Evolutionary conservation across 805 yeast genomes (phyloP).

Genomic region (Candida khao-thaluensis): DNA sequence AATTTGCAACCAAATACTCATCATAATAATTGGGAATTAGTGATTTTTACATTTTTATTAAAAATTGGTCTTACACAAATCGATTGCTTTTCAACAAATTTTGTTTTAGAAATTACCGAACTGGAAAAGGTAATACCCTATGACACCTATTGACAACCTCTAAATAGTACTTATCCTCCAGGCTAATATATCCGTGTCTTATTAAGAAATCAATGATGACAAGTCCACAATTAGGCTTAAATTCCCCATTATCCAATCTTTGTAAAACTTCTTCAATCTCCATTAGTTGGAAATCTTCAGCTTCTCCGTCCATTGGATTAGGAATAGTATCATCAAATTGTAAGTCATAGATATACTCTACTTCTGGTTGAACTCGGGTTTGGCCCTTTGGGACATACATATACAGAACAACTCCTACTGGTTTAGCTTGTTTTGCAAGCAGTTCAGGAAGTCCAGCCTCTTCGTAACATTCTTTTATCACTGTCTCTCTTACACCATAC

Average conservation of each 20-base stretch:
- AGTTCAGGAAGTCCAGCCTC: conserved; percentile 76
- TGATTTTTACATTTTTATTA: too few relatives aligned
- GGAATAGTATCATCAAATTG: conserved; percentile 52
- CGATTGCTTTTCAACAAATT: too few relatives aligned
- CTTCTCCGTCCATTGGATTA: conserved; percentile 51
- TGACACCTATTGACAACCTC: conserved; percentile 63
- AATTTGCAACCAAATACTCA: too few relatives aligned
- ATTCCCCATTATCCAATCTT: conserved; percentile 55
- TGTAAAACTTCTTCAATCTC: conserved; percentile 53
- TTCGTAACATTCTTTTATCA: conserved; percentile 81
- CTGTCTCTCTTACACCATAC: conserved; percentile 69
- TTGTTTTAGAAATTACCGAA: too few relatives aligned
- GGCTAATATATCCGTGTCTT: conserved; percentile 74
- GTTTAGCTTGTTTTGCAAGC: conserved; percentile 46
- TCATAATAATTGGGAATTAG: too few relatives aligned
- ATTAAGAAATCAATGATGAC: conserved; percentile 80
- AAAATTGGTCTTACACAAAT: too few relatives aligned
- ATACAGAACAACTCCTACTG: conserved; percentile 72
- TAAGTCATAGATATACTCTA: conserved; percentile 77
- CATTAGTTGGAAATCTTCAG: conserved; percentile 68
- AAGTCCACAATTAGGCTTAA: conserved; percentile 87
- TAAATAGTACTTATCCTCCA: conserved; percentile 67
- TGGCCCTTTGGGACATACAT: conserved; percentile 41
- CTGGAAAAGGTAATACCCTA: conserved; percentile 69
- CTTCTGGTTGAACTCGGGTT: conserved; percentile 84